Evolutionary conservation across 2,329 filamentous ascomycete genomes (phyloP), one percentile per base, ranked within the genome.

Genomic region (Verticillium nubilum): DNA sequence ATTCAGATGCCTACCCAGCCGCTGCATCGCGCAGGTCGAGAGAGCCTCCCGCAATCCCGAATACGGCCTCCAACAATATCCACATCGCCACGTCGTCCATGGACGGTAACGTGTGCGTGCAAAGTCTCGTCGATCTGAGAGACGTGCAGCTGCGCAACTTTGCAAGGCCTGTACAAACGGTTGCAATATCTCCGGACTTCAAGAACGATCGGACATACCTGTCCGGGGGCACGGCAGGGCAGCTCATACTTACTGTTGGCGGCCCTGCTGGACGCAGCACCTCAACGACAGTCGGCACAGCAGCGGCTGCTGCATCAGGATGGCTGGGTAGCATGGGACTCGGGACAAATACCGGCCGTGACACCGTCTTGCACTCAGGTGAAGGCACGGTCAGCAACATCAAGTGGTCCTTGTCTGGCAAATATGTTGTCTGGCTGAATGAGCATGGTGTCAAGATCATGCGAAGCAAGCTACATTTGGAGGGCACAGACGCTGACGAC

Each of bases 371-470:
- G 54, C 95, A 99, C 70, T 92, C 90, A 7, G 95, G 95, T 2
- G 96, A 99, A 76, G 95, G 95, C 3, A 86, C 87, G 2, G 95
- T 99, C 63, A 94, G 86, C 70, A 90, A 88, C 3, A 95, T 99
- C 69, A 94, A 96, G 72, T 99, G 94, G 92, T 98, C 94, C 0
- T 72, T 94, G 47, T 94, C 92, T 0, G 94, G 95, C 1, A 95
- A 90, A 74, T 98, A 93, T 69, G 90, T 97, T 1, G 91, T 88
- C 0, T 99, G 95, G 95, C 83, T 96, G 47, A 99, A 98, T 68
- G 95, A 99, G 73, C 89, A 96, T 68, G 95, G 95, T 4, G 96
- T 98, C 71, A 97, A 97, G 72, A 95, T 99, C 62, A 98, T 98
- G 93, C 86, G 95, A 37, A 92, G 92, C 4, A 91, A 95, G 70